Base-by-base conservation (phyloP, 1,139 yeast genomes). In the Yamadazyma spencermartinsiae region DNA sequence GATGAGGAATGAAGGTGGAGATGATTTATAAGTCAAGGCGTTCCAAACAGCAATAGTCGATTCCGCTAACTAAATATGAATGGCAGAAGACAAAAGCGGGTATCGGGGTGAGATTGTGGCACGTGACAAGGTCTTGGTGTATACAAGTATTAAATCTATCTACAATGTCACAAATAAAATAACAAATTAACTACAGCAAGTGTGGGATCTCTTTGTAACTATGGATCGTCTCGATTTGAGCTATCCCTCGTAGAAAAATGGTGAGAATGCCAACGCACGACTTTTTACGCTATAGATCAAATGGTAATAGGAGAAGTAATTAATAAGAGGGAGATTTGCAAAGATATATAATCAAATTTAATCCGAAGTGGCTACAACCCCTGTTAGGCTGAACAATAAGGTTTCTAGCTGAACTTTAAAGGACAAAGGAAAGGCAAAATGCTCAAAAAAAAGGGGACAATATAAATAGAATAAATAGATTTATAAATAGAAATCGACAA, bases 211-310 rank as follows among this genome's bases (percentile, higher is more conserved):
- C 23, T 10, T 20, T 20, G 23, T 20, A 7, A 20, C 23, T 20
- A 20, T n/a, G n/a, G n/a, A n/a, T n/a, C n/a, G n/a, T n/a, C n/a
- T n/a, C n/a, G n/a, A n/a, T n/a, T n/a, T n/a, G n/a, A 20, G 23
- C 10, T 20, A 26, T 26, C 29, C 29, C 15, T 26, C 29, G 29
- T 11, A 26, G 29, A 26, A 26, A 7, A 26, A 26, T 8, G 11
- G 11, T 13, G 29, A 12, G 29, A 13, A 25, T 6, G 13, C 15
- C 6, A 6, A 25, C 15, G 28, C 15, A 13, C 13, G 15, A 13
- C 15, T n/a, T 25, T 25, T 25, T n/a, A n/a, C n/a, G n/a, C n/a
- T n/a, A n/a, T n/a, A n/a, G n/a, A n/a, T n/a, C n/a, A n/a, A n/a
- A n/a, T n/a, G n/a, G n/a, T n/a, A n/a, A n/a, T n/a, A n/a, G n/a